phyloP scores from a whole-genome alignment of 768 basidiomycete genomes.

The Boletus barrowsii region DNA sequence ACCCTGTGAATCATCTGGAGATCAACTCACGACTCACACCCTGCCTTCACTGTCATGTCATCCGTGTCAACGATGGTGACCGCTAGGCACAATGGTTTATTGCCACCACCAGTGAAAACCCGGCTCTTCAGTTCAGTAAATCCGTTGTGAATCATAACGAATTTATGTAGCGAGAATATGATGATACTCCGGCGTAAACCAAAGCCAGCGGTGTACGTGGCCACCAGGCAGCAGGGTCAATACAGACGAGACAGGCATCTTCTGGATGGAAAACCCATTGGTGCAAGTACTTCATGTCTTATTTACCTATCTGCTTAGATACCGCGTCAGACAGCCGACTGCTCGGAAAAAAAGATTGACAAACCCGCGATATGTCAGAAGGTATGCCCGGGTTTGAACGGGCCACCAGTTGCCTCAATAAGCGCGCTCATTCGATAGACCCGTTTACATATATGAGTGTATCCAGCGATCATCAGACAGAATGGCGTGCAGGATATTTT shows the following conservation, averaged over 20 bases:
- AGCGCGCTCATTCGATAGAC: slow-evolving; percentile 51
- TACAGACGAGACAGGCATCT: slow-evolving; percentile 57
- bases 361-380: slow-evolving; percentile 49
- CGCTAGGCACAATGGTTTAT: slow-evolving; percentile 32
- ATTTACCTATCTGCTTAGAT: slow-evolving; percentile 34
- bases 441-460: slow-evolving; percentile 55
- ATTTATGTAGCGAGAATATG: slow-evolving; percentile 32
- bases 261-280: slow-evolving; percentile 55
- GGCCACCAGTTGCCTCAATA: slow-evolving; percentile 40
- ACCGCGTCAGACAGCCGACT: not conserved
- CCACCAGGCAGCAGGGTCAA: not conserved
- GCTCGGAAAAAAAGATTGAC: slow-evolving; percentile 10
- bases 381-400: slow-evolving; percentile 9
- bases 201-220: not conserved
- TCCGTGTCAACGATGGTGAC: slow-evolving; percentile 14
- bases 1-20: too few relatives aligned
- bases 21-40: too few relatives aligned
- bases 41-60: slow-evolving; percentile 15
- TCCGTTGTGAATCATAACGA: slow-evolving; percentile 48
- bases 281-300: slow-evolving; percentile 45
- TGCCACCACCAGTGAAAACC: slow-evolving; percentile 47
- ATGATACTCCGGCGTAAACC: slow-evolving; percentile 10
- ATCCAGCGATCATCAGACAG: slow-evolving; percentile 49
- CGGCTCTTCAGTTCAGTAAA: slow-evolving; percentile 42
- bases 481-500: slow-evolving; percentile 52